Evolutionary conservation across 2,329 filamentous ascomycete species (phyloP).

Genomic region (Fusarium dimerum): DNA sequence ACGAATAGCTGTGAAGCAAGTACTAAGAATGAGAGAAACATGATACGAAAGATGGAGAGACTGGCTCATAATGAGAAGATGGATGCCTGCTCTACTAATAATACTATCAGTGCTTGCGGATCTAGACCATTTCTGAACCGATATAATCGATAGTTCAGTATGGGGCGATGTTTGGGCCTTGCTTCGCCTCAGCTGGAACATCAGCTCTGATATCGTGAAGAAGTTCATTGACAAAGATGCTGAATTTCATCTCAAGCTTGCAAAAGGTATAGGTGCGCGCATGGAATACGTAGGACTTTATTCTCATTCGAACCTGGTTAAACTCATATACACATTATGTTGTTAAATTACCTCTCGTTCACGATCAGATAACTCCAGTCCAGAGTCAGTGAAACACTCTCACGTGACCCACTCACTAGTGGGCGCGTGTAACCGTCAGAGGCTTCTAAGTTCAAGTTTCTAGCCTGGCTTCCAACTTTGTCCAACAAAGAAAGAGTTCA

Average conservation of each 20-base stretch:
- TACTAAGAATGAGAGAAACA: background rate
- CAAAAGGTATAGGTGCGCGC: no score
- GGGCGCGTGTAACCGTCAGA: background rate
- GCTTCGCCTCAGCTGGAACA: slow-evolving; percentile 23
- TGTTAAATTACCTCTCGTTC: no score
- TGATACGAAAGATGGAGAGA: background rate
- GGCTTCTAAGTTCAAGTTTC: slow-evolving; percentile 15
- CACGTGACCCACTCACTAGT: no score
- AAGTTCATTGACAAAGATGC: background rate
- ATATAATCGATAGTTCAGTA: background rate
- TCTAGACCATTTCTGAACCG: no score
- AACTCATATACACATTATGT: no score
- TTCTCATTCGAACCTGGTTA: no score
- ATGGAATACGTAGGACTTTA: no score
- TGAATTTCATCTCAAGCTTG: no score
- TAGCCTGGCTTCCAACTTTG: background rate
- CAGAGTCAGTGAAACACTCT: no score
- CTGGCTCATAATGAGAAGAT: background rate
- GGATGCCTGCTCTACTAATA: background rate
- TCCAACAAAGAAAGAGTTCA: background rate
- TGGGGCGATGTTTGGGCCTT: slow-evolving; percentile 13
- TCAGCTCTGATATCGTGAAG: background rate
- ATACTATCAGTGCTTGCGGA: no score
- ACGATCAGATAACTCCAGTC: no score
- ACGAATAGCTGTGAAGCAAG: background rate